phyloP scores from a whole-genome alignment of 2,329 filamentous ascomycete genomes.

The Dendrostoma leiphaemia region DNA sequence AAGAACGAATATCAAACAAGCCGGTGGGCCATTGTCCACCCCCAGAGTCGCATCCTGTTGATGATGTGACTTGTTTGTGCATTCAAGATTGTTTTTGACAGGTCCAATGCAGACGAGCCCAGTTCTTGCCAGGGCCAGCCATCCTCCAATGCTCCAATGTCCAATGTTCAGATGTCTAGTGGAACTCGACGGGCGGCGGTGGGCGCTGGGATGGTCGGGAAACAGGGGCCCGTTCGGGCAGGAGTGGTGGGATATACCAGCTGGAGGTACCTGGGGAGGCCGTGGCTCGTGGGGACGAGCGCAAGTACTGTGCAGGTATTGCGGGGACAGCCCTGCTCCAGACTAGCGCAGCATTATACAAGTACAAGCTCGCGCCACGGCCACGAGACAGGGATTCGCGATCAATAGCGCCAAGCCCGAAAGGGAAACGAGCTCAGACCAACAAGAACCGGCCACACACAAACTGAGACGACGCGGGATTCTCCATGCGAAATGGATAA shows the following conservation, averaged over 20 bases:
- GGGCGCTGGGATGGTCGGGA: background rate
- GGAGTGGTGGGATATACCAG: background rate
- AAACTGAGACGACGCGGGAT: background rate
- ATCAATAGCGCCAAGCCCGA: background rate
- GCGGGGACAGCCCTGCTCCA: background rate
- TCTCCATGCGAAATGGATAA: background rate
- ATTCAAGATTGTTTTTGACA: background rate
- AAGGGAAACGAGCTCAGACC: conserved; percentile 1
- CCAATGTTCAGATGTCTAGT: background rate
- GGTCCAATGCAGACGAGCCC: background rate
- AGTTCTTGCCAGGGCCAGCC: no score
- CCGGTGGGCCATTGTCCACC: no score
- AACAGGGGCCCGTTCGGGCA: background rate
- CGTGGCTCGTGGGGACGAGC: background rate
- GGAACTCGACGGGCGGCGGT: background rate
- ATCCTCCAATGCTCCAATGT: no score
- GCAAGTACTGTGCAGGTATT: no score
- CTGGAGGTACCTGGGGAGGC: background rate
- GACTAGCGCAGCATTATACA: background rate
- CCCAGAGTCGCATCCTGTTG: no score
- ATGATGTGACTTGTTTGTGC: no score
- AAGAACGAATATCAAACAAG: no score
- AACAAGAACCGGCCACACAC: background rate
- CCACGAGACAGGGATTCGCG: background rate
- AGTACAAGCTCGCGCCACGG: background rate